Conservation (phyloP, 768 basidiomycete genomes). For the Trametes elegans region DNA sequence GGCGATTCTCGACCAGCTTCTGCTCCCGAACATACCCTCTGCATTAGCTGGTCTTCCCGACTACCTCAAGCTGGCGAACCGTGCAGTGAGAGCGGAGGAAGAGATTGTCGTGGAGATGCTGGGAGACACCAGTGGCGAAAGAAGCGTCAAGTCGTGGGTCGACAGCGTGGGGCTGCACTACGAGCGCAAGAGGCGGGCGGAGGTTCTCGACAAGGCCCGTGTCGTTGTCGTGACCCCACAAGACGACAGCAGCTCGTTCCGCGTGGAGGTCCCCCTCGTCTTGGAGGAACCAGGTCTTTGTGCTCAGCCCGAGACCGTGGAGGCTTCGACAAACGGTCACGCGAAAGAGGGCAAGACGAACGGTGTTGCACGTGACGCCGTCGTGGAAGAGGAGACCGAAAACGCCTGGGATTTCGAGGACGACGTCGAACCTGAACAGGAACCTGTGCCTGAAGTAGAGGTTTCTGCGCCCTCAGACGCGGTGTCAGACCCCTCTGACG, state of each 20-base stretch:
- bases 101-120: constrained; percentile 49
- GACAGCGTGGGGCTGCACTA: constrained; percentile 70
- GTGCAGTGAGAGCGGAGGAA: constrained; percentile 69
- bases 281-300: neutral
- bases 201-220: constrained; percentile 64
- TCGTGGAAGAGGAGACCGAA: constrained; percentile 30
- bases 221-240: constrained; percentile 46
- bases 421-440: constrained; percentile 8
- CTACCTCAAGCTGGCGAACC: constrained; percentile 56
- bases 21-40: constrained; percentile 70
- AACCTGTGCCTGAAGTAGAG: constrained; percentile 1
- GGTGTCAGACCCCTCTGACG: constrained; percentile 14
- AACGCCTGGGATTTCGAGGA: constrained; percentile 40
- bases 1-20: constrained; percentile 61
- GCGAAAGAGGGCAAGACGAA: neutral
- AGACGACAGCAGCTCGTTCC: constrained; percentile 40
- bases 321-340: neutral
- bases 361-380: constrained; percentile 4
- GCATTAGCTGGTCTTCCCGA: constrained; percentile 55
- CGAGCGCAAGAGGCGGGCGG: constrained; percentile 68
- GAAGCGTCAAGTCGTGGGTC: constrained; percentile 65
- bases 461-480: neutral
- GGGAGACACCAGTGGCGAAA: constrained; percentile 45
- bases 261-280: constrained; percentile 15
- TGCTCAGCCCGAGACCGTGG: neutral